These are phyloP conservation scores for Yamadazyma sp. DNA, from an alignment of 805 yeast genomes.

Conservation along the genomic window DNA sequence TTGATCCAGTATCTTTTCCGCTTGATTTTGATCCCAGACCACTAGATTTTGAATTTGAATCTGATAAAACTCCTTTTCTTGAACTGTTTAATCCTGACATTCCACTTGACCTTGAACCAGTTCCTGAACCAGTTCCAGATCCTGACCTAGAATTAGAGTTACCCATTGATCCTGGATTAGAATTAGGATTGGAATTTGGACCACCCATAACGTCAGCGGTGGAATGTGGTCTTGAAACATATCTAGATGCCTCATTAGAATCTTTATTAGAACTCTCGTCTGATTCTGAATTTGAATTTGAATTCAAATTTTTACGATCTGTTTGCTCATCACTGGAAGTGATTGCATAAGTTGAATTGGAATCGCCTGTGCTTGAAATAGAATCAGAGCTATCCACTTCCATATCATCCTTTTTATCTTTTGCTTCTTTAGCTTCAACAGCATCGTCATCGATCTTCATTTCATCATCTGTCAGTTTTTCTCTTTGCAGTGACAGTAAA, in stretches of 20 bases:
- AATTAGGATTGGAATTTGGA: no score
- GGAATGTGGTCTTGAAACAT: not conserved
- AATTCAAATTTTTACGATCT: constrained; percentile 3
- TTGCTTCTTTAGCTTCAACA: not conserved
- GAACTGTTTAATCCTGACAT: constrained; percentile 6
- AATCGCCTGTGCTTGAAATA: constrained; percentile 10
- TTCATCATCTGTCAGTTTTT: no score
- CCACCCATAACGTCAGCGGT: no score
- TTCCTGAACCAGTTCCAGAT: constrained; percentile 5
- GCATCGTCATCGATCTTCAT: constrained; percentile 5
- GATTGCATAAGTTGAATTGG: constrained; percentile 9
- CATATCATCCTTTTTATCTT: constrained; percentile 6
- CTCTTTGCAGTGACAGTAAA: no score
- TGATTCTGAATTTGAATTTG: constrained; percentile 5
- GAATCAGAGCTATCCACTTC: constrained; percentile 12
- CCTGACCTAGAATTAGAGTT: constrained; percentile 2
- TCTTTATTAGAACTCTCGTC: not conserved
- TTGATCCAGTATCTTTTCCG: not conserved
- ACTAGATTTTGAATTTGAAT: not conserved
- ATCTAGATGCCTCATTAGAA: not conserved
- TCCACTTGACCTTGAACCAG: constrained; percentile 9
- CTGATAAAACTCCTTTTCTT: constrained; percentile 4
- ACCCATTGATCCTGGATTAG: not conserved
- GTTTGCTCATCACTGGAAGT: constrained; percentile 15
- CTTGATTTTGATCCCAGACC: no score